Evolutionary conservation across 116 monocot genomes (phyloP).

Genomic region (Trichopus zeylanicus): DNA sequence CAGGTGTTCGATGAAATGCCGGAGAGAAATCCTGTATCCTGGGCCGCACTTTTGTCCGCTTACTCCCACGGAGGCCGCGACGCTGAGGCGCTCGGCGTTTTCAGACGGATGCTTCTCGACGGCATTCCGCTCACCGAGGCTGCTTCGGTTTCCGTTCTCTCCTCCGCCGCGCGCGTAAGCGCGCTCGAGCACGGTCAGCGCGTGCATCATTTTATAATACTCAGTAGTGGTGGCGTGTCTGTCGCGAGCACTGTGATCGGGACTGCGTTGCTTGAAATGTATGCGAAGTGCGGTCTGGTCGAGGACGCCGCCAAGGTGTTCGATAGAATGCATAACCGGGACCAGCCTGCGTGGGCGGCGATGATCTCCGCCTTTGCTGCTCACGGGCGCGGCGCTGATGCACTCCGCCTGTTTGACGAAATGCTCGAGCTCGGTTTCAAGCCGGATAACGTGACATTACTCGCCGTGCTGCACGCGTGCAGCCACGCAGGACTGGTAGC

Average conservation of each 20-base stretch:
- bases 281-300: slow-evolving; percentile 15
- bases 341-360: slow-evolving; percentile 20
- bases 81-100: slow-evolving; percentile 3
- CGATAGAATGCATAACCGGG: slow-evolving; percentile 11
- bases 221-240: background rate
- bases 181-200: slow-evolving; percentile 8
- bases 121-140: slow-evolving; percentile 9
- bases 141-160: slow-evolving; percentile 14
- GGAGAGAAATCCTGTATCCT: slow-evolving; percentile 10
- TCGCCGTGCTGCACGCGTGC: slow-evolving; percentile 20
- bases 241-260: slow-evolving; percentile 2
- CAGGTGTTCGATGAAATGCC: slow-evolving; percentile 10
- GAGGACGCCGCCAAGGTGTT: slow-evolving; percentile 10
- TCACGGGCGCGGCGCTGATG: slow-evolving; percentile 12
- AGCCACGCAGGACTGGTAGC: slow-evolving; percentile 24
- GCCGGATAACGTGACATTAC: slow-evolving; percentile 19
- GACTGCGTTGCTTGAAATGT: slow-evolving; percentile 20
- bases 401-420: slow-evolving; percentile 16
- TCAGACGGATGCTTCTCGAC: slow-evolving; percentile 1
- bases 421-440: slow-evolving; percentile 9
- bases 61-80: slow-evolving; percentile 4
- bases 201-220: background rate
- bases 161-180: slow-evolving; percentile 19
- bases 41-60: slow-evolving; percentile 20
- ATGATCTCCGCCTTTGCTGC: slow-evolving; percentile 24